A percentile compares a stretch with the other conserved stretches of the same genome.
Evolutionary conservation across 768 basidiomycete species (phyloP).

Genomic region (Porphyrellus cyaneotinctus): DNA sequence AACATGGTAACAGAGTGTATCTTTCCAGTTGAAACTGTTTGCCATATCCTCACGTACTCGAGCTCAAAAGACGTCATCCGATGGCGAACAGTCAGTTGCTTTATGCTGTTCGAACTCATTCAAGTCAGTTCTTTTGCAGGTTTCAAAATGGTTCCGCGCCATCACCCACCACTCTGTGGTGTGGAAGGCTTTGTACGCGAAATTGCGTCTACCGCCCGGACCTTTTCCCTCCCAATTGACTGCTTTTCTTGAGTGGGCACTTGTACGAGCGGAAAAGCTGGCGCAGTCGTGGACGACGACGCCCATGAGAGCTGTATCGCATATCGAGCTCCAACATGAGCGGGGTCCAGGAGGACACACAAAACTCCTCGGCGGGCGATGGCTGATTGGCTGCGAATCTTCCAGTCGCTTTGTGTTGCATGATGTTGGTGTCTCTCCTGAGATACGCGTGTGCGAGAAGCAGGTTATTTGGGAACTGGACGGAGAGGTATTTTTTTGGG

Average conservation of each 20-base stretch:
- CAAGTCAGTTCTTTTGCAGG: background rate
- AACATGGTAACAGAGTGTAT: background rate
- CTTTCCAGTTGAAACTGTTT: background rate
- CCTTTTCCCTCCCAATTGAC: background rate
- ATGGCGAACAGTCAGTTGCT: background rate
- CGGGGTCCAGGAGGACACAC: background rate
- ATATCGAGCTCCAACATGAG: background rate
- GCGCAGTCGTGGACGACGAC: background rate
- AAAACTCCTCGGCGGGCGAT: background rate
- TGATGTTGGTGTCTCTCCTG: background rate
- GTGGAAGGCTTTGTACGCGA: background rate
- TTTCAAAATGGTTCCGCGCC: background rate
- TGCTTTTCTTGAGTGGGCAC: background rate
- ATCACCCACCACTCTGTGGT: background rate
- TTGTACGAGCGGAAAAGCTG: background rate
- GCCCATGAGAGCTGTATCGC: background rate
- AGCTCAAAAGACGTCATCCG: background rate
- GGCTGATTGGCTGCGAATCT: background rate
- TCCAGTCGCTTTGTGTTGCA: background rate
- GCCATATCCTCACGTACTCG: background rate
- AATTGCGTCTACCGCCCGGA: background rate
- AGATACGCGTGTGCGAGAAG: background rate
- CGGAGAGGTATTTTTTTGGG: background rate
- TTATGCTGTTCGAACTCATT: background rate
- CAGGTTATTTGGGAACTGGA: background rate